These are phyloP conservation scores for Sordariomycetes sp. DNA, from an alignment of 2,329 filamentous ascomycete species.

Conservation along the genomic window DNA sequence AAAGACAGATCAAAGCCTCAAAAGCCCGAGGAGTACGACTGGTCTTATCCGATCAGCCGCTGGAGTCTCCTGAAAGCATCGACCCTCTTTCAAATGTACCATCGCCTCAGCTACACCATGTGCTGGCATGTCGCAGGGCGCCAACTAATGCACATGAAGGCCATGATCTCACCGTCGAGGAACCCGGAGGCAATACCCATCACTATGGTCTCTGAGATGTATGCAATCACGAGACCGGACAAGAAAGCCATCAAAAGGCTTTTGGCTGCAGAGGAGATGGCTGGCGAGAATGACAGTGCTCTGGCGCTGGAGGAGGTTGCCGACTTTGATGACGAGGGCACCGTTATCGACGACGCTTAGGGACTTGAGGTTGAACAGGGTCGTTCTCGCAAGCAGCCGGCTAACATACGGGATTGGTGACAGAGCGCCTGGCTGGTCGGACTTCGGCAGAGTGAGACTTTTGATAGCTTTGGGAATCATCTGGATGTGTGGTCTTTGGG, in stretches of 20 bases:
- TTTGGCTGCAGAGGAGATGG: constrained; percentile 8
- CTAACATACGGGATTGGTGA: no score
- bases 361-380: background rate
- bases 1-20: background rate
- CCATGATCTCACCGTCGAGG: constrained; percentile 9
- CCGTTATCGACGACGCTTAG: constrained; percentile 18
- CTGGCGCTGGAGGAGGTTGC: constrained; percentile 15
- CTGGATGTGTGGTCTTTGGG: no score
- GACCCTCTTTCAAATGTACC: constrained; percentile 30
- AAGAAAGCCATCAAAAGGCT: constrained; percentile 15
- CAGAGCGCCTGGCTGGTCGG: no score
- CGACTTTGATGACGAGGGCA: constrained; percentile 18
- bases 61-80: constrained; percentile 46
- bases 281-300: constrained; percentile 10
- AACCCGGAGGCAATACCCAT: constrained; percentile 11
- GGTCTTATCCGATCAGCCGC: constrained; percentile 15
- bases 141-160: constrained; percentile 40
- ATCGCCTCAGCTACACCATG: constrained; percentile 18
- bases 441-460: no score
- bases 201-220: constrained; percentile 24
- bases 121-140: constrained; percentile 38
- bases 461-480: no score
- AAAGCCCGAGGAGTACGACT: background rate
- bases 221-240: constrained; percentile 25
- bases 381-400: background rate